A percentile compares a stretch with the other conserved stretches of the same genome.
Evolutionary conservation across 2,329 filamentous ascomycete species (phyloP).

Genomic region (Pseudogymnoascus sp.): DNA sequence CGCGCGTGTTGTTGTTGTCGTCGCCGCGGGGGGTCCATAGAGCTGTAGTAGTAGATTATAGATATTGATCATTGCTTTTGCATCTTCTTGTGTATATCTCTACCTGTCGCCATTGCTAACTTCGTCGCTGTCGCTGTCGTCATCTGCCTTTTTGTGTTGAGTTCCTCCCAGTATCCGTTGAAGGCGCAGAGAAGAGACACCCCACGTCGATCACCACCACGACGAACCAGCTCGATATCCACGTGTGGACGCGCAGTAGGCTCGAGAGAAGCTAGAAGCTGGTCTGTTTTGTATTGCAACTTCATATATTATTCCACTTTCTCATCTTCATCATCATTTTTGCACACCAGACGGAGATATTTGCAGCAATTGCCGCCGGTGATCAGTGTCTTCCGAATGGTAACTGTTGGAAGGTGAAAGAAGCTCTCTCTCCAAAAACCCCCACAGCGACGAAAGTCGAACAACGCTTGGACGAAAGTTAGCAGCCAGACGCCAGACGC

Average conservation of each 20-base stretch:
- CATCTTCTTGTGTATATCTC: background rate
- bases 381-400: background rate
- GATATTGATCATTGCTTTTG: background rate
- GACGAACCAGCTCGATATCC: background rate
- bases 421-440: conserved; percentile 2
- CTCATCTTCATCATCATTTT: background rate
- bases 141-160: background rate
- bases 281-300: background rate
- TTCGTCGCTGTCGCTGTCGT: background rate
- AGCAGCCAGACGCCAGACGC: background rate
- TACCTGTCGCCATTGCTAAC: background rate
- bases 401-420: conserved; percentile 7
- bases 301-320: background rate
- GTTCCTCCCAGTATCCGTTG: background rate
- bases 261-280: background rate
- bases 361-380: background rate
- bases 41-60: background rate
- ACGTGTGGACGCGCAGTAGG: background rate
- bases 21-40: background rate
- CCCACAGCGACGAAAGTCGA: conserved; percentile 1
- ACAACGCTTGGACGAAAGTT: background rate
- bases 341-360: background rate
- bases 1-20: background rate
- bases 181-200: background rate
- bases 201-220: background rate